These are phyloP conservation scores for Paxillus ammoniavirescens DNA, from an alignment of 768 basidiomycete genomes.

Conservation along the genomic window DNA sequence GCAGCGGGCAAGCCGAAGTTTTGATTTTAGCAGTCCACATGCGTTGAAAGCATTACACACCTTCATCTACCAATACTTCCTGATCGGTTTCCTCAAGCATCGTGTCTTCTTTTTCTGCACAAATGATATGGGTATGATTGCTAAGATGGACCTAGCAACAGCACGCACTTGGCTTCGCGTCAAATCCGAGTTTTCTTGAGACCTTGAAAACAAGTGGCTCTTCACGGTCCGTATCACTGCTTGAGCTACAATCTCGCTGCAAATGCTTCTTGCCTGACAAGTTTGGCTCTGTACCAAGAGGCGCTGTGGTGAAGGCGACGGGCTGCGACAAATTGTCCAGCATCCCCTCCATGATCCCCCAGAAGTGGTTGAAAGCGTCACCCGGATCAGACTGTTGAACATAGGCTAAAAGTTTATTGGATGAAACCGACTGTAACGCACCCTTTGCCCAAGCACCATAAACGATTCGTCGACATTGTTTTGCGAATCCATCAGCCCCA, in stretches of 20 bases:
- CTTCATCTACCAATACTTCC: slow-evolving; percentile 60
- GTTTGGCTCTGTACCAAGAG: slow-evolving; percentile 48
- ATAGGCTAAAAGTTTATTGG: slow-evolving; percentile 4
- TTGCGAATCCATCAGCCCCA: slow-evolving; percentile 46
- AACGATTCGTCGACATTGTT: slow-evolving; percentile 84
- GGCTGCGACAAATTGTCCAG: slow-evolving; percentile 81
- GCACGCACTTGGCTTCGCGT: slow-evolving; percentile 18
- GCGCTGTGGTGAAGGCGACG: slow-evolving; percentile 78
- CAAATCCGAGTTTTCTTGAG: slow-evolving; percentile 41
- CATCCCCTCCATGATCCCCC: slow-evolving; percentile 86
- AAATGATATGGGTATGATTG: slow-evolving; percentile 8
- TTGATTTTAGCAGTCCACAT: neutral
- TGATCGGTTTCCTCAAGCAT: slow-evolving; percentile 54
- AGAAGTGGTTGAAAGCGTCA: slow-evolving; percentile 87
- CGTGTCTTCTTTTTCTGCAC: slow-evolving; percentile 17
- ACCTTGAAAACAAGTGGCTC: slow-evolving; percentile 60
- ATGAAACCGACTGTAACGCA: slow-evolving; percentile 29
- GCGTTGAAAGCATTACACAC: slow-evolving; percentile 33
- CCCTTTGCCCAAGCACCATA: slow-evolving; percentile 81
- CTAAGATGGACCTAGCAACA: neutral
- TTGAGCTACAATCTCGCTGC: slow-evolving; percentile 50
- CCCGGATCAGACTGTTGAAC: slow-evolving; percentile 66
- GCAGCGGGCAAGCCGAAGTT: neutral
- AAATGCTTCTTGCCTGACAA: slow-evolving; percentile 22
- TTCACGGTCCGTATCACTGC: slow-evolving; percentile 69